A percentile compares a stretch with the other conserved stretches of the same genome.
Conservation (phyloP, 495 filamentous ascomycete species). For the Penicillium cataractarum region DNA sequence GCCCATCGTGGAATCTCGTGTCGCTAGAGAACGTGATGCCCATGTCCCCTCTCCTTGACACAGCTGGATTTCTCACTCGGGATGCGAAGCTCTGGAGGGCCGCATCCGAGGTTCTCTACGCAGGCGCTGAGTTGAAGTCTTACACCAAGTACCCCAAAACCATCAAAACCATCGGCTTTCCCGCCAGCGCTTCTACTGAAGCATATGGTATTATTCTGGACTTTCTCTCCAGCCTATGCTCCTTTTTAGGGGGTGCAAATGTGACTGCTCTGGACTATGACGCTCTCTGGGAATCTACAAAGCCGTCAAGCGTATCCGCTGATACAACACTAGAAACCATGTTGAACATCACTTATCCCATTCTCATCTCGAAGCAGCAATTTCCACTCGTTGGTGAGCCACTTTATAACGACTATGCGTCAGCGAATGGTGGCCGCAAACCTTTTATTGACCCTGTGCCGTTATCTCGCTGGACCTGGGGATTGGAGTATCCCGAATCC, state of each 20-base stretch:
- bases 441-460: slow-evolving; percentile 61
- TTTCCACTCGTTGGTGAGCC: slow-evolving; percentile 23
- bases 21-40: slow-evolving; percentile 14
- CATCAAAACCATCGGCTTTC: not conserved
- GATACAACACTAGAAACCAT: not conserved
- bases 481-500: slow-evolving; percentile 30
- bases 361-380: not conserved
- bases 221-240: not conserved
- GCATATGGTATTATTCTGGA: not conserved
- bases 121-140: not conserved
- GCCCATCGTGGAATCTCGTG: slow-evolving; percentile 5
- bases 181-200: not conserved
- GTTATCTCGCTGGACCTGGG: slow-evolving; percentile 59
- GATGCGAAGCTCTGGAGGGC: slow-evolving; percentile 9
- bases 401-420: slow-evolving; percentile 57
- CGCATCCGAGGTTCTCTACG: not conserved
- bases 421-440: slow-evolving; percentile 45
- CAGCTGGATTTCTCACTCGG: slow-evolving; percentile 16
- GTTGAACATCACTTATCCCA: slow-evolving; percentile 44
- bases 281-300: not conserved
- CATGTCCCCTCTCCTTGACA: slow-evolving; percentile 10
- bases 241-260: not conserved
- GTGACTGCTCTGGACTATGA: not conserved
- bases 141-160: slow-evolving; percentile 43
- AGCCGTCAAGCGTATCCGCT: not conserved